phyloP scores from a whole-genome alignment of 805 yeast species.

The Ogataea naganishii region DNA sequence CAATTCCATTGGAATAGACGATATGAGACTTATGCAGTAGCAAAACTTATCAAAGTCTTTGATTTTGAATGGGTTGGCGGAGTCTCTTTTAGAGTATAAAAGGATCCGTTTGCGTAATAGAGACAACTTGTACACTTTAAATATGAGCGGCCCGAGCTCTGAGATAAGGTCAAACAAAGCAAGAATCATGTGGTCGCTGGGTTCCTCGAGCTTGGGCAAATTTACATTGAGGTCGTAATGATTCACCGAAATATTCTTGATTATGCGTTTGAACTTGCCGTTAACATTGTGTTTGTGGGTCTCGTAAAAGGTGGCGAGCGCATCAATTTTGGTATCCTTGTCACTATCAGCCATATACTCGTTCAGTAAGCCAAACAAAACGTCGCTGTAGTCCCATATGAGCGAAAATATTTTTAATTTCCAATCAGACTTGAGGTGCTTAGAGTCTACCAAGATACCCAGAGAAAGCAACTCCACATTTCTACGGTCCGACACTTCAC shows the following conservation, averaged over 20 bases:
- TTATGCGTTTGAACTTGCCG: conserved; percentile 14
- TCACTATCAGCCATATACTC: conserved; percentile 16
- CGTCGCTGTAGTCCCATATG: conserved; percentile 34
- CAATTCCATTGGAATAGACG: conserved; percentile 54
- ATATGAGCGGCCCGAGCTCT: conserved; percentile 55
- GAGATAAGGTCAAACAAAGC: conserved; percentile 38
- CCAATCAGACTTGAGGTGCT: conserved; percentile 23
- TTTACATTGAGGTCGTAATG: background rate
- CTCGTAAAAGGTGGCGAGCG: conserved; percentile 18
- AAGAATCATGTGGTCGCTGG: conserved; percentile 35
- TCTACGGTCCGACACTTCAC: conserved; percentile 24
- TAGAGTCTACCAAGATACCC: conserved; percentile 49
- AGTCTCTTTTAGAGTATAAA: conserved; percentile 19
- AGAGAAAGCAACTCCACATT: conserved; percentile 55
- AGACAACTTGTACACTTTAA: conserved; percentile 55
- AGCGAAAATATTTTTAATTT: conserved; percentile 30
- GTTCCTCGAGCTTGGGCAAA: conserved; percentile 6
- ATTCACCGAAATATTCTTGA: conserved; percentile 12
- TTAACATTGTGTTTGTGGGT: conserved; percentile 20
- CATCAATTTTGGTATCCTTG: conserved; percentile 9
- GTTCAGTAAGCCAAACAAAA: conserved; percentile 22
- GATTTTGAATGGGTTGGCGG: conserved; percentile 17
- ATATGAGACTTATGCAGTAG: conserved; percentile 51
- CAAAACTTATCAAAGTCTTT: conserved; percentile 39
- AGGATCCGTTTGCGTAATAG: conserved; percentile 50